A percentile compares a stretch with the other conserved stretches of the same genome.
Evolutionary conservation across 495 filamentous ascomycete genomes (phyloP).

Genomic region (Podospora didyma): DNA sequence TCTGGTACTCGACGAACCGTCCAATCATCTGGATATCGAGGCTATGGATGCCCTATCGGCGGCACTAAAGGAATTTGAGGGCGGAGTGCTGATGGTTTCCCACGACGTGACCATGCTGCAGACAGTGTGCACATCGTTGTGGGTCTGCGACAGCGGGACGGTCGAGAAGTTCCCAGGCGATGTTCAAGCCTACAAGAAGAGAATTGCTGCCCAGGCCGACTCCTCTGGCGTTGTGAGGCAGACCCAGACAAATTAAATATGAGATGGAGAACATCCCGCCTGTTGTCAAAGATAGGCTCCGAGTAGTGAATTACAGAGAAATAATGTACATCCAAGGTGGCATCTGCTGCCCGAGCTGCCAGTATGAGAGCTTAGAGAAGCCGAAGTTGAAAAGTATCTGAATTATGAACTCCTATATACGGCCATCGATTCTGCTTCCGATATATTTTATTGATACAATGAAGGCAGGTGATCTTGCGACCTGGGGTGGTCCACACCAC

Average conservation of each 20-base stretch:
- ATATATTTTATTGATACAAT: no score
- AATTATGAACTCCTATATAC: no score
- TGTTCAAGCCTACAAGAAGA: slow-evolving; percentile 96
- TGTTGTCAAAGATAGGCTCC: no score
- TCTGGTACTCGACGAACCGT: slow-evolving; percentile 95
- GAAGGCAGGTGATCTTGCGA: no score
- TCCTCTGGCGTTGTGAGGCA: slow-evolving; percentile 72
- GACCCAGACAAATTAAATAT: slow-evolving; percentile 29
- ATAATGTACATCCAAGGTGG: no score
- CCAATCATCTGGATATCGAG: slow-evolving; percentile 98
- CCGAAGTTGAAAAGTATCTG: no score
- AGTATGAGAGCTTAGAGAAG: no score
- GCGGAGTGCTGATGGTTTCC: slow-evolving; percentile 95
- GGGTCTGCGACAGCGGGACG: slow-evolving; percentile 93
- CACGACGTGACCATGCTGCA: slow-evolving; percentile 98
- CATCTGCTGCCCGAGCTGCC: no score
- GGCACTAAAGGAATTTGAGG: slow-evolving; percentile 81
- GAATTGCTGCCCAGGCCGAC: slow-evolving; percentile 87
- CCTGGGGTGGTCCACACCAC: neutral
- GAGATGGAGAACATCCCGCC: no score
- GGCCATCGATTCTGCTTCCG: no score
- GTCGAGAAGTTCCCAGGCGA: slow-evolving; percentile 97
- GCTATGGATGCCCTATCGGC: slow-evolving; percentile 93
- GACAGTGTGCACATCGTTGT: slow-evolving; percentile 88
- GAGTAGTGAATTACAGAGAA: no score